These are phyloP conservation scores for Podila minutissima DNA, from an alignment of 192 early-diverging fungal species.

Conservation along the genomic window DNA sequence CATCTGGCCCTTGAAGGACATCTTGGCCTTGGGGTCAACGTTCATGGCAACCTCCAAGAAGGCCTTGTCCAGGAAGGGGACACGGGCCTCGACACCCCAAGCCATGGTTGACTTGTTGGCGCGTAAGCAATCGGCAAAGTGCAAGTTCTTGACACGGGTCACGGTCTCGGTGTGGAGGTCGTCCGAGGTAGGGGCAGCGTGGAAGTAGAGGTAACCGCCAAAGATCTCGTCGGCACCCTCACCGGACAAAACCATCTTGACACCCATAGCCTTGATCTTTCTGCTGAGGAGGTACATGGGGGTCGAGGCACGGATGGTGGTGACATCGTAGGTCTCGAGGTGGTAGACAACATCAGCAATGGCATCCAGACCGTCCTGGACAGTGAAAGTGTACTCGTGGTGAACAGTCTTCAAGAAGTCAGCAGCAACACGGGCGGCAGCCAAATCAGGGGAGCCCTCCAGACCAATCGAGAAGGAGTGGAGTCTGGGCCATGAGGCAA, in stretches of 20 bases:
- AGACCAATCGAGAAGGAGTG: slow-evolving; percentile 99
- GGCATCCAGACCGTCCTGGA: slow-evolving; percentile 96
- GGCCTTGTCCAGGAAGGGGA: slow-evolving; percentile 95
- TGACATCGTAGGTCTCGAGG: slow-evolving; percentile 99
- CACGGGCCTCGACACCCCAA: slow-evolving; percentile 98
- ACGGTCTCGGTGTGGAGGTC: slow-evolving; percentile 93
- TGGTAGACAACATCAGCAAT: slow-evolving; percentile 96
- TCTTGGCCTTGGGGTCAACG: slow-evolving; percentile 85
- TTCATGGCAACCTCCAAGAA: slow-evolving; percentile 96
- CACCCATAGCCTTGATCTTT: slow-evolving; percentile 98
- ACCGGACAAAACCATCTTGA: slow-evolving; percentile 99
- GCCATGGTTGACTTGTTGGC: slow-evolving; percentile 99
- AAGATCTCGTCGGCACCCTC: slow-evolving; percentile 98
- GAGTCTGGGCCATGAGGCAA: slow-evolving; percentile 83
- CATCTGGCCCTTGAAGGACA: slow-evolving; percentile 78
- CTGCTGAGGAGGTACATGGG: slow-evolving; percentile 99
- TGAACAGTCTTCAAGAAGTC: slow-evolving; percentile 91
- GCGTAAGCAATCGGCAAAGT: slow-evolving; percentile 95
- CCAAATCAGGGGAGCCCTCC: slow-evolving; percentile 91
- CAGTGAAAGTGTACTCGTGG: slow-evolving; percentile 96
- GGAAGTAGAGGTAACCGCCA: slow-evolving; percentile 99
- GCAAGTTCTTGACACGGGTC: slow-evolving; percentile 94
- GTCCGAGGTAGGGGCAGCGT: slow-evolving; percentile 84
- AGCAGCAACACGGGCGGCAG: slow-evolving; percentile 90
- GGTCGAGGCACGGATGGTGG: slow-evolving; percentile 97